These are phyloP conservation scores for Rostrohypoxylon terebratum DNA, from an alignment of 495 filamentous ascomycete genomes.

Conservation along the genomic window DNA sequence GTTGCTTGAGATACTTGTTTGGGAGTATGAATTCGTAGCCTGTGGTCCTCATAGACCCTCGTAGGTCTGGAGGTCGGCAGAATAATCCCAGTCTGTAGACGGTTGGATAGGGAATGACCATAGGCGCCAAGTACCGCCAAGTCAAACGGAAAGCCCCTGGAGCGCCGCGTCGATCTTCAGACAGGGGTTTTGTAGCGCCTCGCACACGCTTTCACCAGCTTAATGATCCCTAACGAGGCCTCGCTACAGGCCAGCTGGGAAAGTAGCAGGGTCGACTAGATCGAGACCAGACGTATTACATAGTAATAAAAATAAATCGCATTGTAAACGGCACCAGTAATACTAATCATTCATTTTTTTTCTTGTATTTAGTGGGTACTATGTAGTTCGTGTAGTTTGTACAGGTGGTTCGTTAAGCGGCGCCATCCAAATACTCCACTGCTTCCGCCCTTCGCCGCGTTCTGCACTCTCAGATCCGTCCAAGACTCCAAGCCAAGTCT, in stretches of 20 bases:
- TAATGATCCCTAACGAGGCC: conserved; percentile 35
- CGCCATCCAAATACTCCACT: conserved; percentile 4
- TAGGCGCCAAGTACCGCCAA: conserved; percentile 47
- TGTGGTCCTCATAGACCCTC: not conserved
- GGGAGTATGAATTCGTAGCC: conserved; percentile 21
- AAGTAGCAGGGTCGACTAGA: conserved; percentile 39
- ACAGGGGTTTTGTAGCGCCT: conserved; percentile 32
- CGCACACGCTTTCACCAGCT: conserved; percentile 20
- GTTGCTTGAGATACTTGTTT: conserved; percentile 31
- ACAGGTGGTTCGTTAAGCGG: conserved; percentile 3
- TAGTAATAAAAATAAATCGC: conserved; percentile 21
- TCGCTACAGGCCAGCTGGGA: conserved; percentile 41
- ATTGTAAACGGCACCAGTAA: too few relatives aligned
- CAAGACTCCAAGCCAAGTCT: conserved; percentile 10
- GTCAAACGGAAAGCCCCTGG: conserved; percentile 43
- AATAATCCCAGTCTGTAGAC: conserved; percentile 24
- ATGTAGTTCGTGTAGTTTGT: not conserved
- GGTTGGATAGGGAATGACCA: conserved; percentile 21
- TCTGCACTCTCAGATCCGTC: conserved; percentile 2
- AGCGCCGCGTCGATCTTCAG: conserved; percentile 43
- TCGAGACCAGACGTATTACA: conserved; percentile 19
- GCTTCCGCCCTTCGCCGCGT: not conserved
- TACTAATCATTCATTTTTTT: too few relatives aligned
- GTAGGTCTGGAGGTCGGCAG: conserved; percentile 7
- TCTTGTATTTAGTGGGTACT: too few relatives aligned